Evolutionary conservation across 768 basidiomycete species (phyloP).

Genomic region (Phlebiopsis flavidoalba): DNA sequence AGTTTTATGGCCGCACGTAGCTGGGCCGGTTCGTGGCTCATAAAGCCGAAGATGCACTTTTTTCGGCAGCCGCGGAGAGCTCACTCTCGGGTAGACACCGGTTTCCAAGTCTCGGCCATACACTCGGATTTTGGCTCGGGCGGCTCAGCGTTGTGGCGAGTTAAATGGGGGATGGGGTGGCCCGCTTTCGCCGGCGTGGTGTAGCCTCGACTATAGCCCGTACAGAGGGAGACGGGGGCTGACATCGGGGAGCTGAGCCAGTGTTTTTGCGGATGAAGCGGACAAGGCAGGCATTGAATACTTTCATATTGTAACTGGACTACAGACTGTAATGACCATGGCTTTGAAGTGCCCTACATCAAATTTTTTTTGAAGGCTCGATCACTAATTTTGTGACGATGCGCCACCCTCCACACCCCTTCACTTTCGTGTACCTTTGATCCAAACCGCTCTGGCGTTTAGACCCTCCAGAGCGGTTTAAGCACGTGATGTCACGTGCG

Average conservation of each 20-base stretch:
- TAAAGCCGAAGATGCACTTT: background rate
- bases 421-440: background rate
- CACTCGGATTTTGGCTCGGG: too few species aligned
- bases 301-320: background rate
- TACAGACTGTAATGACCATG: background rate
- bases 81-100: too few species aligned
- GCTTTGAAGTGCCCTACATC: too few species aligned
- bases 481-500: background rate
- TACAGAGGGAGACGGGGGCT: background rate
- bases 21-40: background rate
- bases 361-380: background rate
- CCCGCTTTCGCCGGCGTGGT: too few species aligned
- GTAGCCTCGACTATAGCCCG: background rate
- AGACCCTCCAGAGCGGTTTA: background rate
- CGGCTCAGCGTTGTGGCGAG: too few species aligned
- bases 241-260: background rate
- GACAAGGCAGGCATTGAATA: background rate
- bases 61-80: background rate
- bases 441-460: background rate
- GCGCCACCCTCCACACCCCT: background rate
- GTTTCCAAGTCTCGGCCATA: too few species aligned
- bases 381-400: background rate
- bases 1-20: background rate
- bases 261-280: too few species aligned
- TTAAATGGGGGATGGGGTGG: too few species aligned